Percentiles rank a stretch among this genome's conserved stretches.
Evolutionary conservation across 768 basidiomycete species (phyloP).

Genomic region (Lentinula detonsa): DNA sequence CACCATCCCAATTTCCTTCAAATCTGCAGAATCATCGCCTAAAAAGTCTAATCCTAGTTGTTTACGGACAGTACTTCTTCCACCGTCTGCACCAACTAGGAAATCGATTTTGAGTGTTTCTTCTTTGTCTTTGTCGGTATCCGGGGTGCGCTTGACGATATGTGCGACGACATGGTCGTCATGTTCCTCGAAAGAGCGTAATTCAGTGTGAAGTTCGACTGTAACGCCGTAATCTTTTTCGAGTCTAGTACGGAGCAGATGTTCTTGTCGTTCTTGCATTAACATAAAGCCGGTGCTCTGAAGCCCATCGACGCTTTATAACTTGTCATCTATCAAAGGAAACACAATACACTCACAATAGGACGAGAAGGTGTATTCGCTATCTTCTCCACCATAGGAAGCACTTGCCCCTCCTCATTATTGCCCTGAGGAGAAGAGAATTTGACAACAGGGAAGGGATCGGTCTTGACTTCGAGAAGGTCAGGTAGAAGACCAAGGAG

Average conservation of each 20-base stretch:
- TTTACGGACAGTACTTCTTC: slow-evolving; percentile 36
- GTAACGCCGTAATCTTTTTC: slow-evolving; percentile 13
- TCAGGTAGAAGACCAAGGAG: slow-evolving; percentile 19
- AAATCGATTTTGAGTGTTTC: slow-evolving; percentile 28
- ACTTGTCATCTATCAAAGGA: slow-evolving; percentile 6
- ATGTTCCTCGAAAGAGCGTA: slow-evolving; percentile 19
- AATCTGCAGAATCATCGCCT: slow-evolving; percentile 30
- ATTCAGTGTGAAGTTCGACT: slow-evolving; percentile 18
- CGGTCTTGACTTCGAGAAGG: slow-evolving; percentile 12
- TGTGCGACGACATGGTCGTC: slow-evolving; percentile 15
- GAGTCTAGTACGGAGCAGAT: slow-evolving; percentile 17
- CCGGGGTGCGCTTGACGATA: slow-evolving; percentile 14
- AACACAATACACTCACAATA: slow-evolving; percentile 14
- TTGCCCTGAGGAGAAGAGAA: slow-evolving; percentile 15
- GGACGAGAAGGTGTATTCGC: slow-evolving; percentile 18
- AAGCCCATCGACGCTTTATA: slow-evolving; percentile 10
- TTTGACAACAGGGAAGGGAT: slow-evolving; percentile 12
- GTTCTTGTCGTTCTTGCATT: slow-evolving; percentile 20
- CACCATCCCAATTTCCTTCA: slow-evolving; percentile 20
- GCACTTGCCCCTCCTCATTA: slow-evolving; percentile 2
- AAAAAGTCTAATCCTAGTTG: slow-evolving; percentile 31
- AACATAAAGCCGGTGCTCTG: slow-evolving; percentile 19
- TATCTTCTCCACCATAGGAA: slow-evolving; percentile 15
- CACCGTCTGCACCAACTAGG: slow-evolving; percentile 41
- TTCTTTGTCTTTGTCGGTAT: slow-evolving; percentile 12